Evolutionary conservation across 768 basidiomycete species (phyloP).

Genomic region (Udeniomyces megalosporus): DNA sequence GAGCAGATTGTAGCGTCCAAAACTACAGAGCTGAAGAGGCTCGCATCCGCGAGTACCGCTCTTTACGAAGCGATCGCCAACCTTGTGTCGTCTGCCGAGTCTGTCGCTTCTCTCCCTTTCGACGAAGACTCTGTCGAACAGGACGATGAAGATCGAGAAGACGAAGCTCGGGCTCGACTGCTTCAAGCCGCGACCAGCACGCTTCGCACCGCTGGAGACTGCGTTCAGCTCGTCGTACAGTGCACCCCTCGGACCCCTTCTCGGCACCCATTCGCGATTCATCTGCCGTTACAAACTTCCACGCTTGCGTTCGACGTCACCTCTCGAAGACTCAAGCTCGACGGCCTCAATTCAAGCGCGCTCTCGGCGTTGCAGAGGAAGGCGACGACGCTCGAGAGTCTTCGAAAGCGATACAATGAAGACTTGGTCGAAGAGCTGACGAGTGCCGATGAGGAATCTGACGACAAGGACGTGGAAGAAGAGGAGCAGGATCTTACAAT

Average conservation of each 20-base stretch:
- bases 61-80: constrained; percentile 69
- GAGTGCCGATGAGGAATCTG: constrained; percentile 11
- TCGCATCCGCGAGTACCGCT: constrained; percentile 57
- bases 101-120: constrained; percentile 43
- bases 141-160: constrained; percentile 18
- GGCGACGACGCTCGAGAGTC: constrained; percentile 25
- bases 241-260: constrained; percentile 46
- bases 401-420: constrained; percentile 21
- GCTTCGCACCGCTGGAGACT: constrained; percentile 73
- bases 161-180: constrained; percentile 32
- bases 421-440: constrained; percentile 17
- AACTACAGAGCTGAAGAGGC: constrained; percentile 43
- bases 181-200: constrained; percentile 76
- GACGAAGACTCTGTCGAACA: not conserved
- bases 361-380: constrained; percentile 29
- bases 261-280: no score
- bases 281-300: no score
- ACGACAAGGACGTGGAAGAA: not conserved
- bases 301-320: not conserved
- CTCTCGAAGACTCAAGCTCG: constrained; percentile 20
- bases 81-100: constrained; percentile 74
- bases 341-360: constrained; percentile 25
- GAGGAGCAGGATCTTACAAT: no score
- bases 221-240: constrained; percentile 67
- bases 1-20: constrained; percentile 41